A percentile compares a stretch with the other conserved stretches of the same genome.
Evolutionary conservation across 805 yeast genomes (phyloP).

Genomic region (Starmerella powellii): DNA sequence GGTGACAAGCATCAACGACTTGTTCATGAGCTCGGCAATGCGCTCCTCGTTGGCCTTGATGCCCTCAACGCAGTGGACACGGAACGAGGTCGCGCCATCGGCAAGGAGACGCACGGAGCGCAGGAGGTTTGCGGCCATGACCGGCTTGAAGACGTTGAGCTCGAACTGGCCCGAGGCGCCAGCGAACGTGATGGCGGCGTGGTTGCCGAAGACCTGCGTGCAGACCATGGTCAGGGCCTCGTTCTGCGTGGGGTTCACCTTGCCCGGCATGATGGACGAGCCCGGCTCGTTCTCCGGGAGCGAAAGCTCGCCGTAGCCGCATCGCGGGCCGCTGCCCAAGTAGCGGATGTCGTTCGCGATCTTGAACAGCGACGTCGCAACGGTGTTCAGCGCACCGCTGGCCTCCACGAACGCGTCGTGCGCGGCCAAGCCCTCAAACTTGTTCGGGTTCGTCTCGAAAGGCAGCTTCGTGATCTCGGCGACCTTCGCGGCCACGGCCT

Average conservation of each 20-base stretch:
- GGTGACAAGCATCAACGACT: slow-evolving; percentile 95
- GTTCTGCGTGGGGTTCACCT: slow-evolving; percentile 97
- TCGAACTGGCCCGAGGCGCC: slow-evolving; percentile 99
- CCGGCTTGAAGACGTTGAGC: slow-evolving; percentile 95
- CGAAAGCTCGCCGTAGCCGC: slow-evolving; percentile 93
- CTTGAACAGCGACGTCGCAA: slow-evolving; percentile 86
- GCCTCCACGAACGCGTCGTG: slow-evolving; percentile 98
- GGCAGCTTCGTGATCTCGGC: slow-evolving; percentile 75
- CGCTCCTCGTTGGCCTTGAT: slow-evolving; percentile 78
- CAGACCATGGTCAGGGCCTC: slow-evolving; percentile 98
- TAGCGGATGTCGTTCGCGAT: slow-evolving; percentile 97
- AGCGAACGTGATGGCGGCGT: slow-evolving; percentile 86
- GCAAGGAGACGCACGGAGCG: slow-evolving; percentile 78
- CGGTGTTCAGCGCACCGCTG: slow-evolving; percentile 91
- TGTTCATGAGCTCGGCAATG: slow-evolving; percentile 77
- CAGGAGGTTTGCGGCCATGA: slow-evolving; percentile 80
- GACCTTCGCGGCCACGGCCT: slow-evolving; percentile 74
- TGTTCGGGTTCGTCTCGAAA: slow-evolving; percentile 93
- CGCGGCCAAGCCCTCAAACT: slow-evolving; percentile 97
- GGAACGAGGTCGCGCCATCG: slow-evolving; percentile 82
- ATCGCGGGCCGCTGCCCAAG: slow-evolving; percentile 97
- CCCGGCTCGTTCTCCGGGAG: slow-evolving; percentile 99
- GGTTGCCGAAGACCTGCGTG: slow-evolving; percentile 95
- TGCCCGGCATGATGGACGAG: slow-evolving; percentile 98
- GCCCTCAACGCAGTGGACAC: slow-evolving; percentile 90